Percentiles rank a stretch among this genome's conserved stretches.
These are phyloP conservation scores for Bathelium albidoporum DNA, from an alignment of 495 filamentous ascomycete species.

Conservation along the genomic window DNA sequence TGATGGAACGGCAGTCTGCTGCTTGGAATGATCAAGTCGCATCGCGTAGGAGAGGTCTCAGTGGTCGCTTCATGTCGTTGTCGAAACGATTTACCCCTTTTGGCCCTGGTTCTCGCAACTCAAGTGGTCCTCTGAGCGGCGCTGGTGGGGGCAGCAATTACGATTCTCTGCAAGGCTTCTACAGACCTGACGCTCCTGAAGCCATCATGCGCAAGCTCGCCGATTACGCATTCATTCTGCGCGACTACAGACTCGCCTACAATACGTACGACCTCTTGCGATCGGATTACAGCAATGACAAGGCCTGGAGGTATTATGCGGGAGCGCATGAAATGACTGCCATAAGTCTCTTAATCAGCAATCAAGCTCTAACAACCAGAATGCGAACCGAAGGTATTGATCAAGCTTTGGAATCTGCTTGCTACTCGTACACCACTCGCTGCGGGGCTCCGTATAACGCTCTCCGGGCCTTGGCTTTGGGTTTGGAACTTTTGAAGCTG, in stretches of 20 bases:
- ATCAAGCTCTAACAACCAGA: constrained; percentile 58
- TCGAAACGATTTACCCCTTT: constrained; percentile 80
- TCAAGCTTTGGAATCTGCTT: constrained; percentile 73
- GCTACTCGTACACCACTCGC: constrained; percentile 83
- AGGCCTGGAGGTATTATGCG: constrained; percentile 92
- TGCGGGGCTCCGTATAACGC: constrained; percentile 65
- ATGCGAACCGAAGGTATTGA: constrained; percentile 69
- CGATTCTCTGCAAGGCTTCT: constrained; percentile 64
- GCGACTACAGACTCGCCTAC: constrained; percentile 88
- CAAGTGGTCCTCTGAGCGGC: constrained; percentile 18
- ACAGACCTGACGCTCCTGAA: constrained; percentile 73
- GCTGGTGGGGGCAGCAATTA: constrained; percentile 55
- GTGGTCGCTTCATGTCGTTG: constrained; percentile 82
- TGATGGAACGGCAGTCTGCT: constrained; percentile 83
- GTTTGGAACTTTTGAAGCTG: constrained; percentile 69
- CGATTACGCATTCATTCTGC: constrained; percentile 91
- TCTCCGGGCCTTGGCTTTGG: constrained; percentile 63
- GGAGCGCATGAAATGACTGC: constrained; percentile 89
- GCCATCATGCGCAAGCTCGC: constrained; percentile 86
- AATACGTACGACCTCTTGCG: constrained; percentile 82
- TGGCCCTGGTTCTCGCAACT: constrained; percentile 40
- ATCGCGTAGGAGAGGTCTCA: constrained; percentile 75
- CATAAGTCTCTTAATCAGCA: constrained; percentile 65
- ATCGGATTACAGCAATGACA: constrained; percentile 82
- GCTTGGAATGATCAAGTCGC: constrained; percentile 97